Evolutionary conservation across 352 stramenopile genomes (phyloP).

Genomic region (Pythium folliculosum): DNA sequence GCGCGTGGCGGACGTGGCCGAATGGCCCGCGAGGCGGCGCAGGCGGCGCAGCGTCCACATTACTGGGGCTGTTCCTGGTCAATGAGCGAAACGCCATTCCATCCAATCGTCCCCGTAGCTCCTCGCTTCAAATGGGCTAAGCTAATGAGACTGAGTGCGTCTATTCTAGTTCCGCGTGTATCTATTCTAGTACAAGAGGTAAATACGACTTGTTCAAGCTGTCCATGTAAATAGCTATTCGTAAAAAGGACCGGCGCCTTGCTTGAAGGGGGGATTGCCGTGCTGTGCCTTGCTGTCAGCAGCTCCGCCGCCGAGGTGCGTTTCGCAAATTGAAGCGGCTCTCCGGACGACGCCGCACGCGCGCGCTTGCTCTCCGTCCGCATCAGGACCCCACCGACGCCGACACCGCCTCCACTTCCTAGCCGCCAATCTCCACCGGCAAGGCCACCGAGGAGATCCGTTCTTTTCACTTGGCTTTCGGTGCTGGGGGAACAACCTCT

Average conservation of each 20-base stretch:
- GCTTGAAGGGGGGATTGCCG: slow-evolving; percentile 10
- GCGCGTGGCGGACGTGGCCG: not conserved
- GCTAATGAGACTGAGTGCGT: not conserved
- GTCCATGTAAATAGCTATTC: slow-evolving; percentile 5
- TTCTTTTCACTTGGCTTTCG: too few relatives aligned
- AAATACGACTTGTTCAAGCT: not conserved
- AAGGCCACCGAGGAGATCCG: too few relatives aligned
- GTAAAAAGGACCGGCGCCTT: slow-evolving; percentile 3
- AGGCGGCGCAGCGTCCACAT: slow-evolving; percentile 21
- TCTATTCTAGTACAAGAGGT: not conserved
- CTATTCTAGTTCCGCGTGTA: too few relatives aligned
- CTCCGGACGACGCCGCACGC: too few relatives aligned
- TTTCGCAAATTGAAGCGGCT: slow-evolving; percentile 10
- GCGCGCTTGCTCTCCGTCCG: not conserved
- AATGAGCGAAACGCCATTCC: slow-evolving; percentile 3
- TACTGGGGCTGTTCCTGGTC: not conserved
- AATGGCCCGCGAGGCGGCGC: not conserved
- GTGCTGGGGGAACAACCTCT: too few relatives aligned
- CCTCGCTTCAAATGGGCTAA: not conserved
- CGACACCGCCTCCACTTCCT: too few relatives aligned
- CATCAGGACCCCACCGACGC: too few relatives aligned
- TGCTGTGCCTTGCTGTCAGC: not conserved
- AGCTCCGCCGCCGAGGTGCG: not conserved
- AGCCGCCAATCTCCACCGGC: too few relatives aligned
- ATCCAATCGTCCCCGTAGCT: slow-evolving; percentile 11